Evolutionary conservation across 495 filamentous ascomycete species (phyloP).

Genomic region (Neurospora sp.): DNA sequence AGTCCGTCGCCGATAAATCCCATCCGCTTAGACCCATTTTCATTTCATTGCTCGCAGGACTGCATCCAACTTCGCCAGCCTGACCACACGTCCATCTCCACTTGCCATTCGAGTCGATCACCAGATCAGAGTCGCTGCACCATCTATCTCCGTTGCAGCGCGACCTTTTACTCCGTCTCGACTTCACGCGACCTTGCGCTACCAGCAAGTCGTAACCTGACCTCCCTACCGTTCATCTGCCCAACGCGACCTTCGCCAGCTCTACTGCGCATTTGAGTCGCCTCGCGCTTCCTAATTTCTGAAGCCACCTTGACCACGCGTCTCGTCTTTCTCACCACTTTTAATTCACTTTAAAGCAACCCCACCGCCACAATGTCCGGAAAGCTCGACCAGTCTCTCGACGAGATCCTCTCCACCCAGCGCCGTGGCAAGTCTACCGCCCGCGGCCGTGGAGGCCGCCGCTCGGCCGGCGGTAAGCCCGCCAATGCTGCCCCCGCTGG

Average conservation of each 20-base stretch:
- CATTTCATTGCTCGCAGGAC: conserved; percentile 19
- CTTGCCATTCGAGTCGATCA: conserved; percentile 5
- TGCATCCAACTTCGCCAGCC: conserved; percentile 38
- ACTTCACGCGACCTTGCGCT: conserved; percentile 9
- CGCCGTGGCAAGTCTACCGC: conserved; percentile 35
- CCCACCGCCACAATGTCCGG: conserved; percentile 59
- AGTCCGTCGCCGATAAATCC: conserved; percentile 3
- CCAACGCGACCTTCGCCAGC: conserved; percentile 2
- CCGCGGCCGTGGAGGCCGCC: conserved; percentile 41
- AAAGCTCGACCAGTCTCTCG: conserved; percentile 91
- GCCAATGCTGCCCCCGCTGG: conserved; percentile 59
- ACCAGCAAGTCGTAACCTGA: conserved; percentile 2
- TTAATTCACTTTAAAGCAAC: conserved; percentile 7
- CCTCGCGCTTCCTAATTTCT: neutral
- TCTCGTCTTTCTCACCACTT: conserved; percentile 9
- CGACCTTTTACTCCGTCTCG: conserved; percentile 4
- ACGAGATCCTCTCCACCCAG: conserved; percentile 82
- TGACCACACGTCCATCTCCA: conserved; percentile 1
- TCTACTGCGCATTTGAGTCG: neutral
- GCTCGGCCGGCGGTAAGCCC: conserved; percentile 39
- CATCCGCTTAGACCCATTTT: conserved; percentile 7
- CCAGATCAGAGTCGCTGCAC: conserved; percentile 2
- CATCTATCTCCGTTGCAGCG: neutral
- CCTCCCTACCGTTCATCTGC: conserved; percentile 1
- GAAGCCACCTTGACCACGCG: neutral